Evolutionary conservation across 495 filamentous ascomycete species (phyloP), one percentile per base, ranked within the genome.

Genomic region (Neurospora sp.): DNA sequence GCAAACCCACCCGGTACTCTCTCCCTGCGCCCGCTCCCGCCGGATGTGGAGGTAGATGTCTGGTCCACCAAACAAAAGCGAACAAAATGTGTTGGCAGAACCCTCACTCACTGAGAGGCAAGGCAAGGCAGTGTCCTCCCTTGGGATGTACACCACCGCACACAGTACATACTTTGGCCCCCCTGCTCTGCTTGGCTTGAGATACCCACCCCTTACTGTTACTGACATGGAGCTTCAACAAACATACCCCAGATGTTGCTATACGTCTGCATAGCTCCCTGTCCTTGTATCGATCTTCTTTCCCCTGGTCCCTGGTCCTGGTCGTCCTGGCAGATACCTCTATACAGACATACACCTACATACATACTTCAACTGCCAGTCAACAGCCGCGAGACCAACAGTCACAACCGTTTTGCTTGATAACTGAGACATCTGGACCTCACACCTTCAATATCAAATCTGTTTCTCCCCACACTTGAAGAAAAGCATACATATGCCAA

Each of bases 1-100:
- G 76, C 73, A 76, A 70, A 74, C 71, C 31, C 8, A 45, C 70
- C 22, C 27, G 69, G 70, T 48, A 77, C 72, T 45, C 37, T 41
- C 53, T 65, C 53, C 53, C 65, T 10, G 44, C 70, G 68, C 72
- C 75, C 38, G 71, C 69, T 73, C 71, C 44, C 71, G 70, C 45
- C 69, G 68, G 70, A 53, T 72, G 38, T 59, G 42, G 31, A 73
- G 69, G 76, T 71, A 73, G 68, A 72, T 40, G 48, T 72, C 74
- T 59, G 65, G 74, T 73, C 71, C 40, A 74, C 74, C 76, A 76
- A 74, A 75, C 75, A 74, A 61, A 61, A 61, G 53, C 17, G 53
- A 61, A 61, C 53, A 61, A 61, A 61, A 73, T 75, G 75, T 70
- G 75, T 70, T 80, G 78, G 74, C 76, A 77, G 27, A 61, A 61